Conservation (phyloP, 176 grass and related monocot genomes). For the Typha latifolia region DNA sequence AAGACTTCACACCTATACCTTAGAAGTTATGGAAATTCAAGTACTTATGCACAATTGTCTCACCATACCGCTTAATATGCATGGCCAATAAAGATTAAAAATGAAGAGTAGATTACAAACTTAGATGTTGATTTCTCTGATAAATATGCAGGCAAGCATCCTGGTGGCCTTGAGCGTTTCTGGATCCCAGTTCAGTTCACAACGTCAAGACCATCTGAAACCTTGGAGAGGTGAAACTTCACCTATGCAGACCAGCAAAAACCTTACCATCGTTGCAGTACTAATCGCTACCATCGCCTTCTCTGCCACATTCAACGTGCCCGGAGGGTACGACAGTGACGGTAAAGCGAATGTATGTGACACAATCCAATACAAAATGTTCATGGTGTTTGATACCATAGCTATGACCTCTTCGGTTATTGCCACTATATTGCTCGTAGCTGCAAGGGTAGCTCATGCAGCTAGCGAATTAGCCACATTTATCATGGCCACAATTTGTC, state of each 20-base stretch:
- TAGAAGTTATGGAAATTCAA: no score
- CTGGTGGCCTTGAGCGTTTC: conserved; percentile 13
- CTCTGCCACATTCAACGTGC: conserved; percentile 50
- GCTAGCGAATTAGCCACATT: no score
- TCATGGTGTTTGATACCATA: conserved; percentile 27
- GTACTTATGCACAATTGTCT: no score
- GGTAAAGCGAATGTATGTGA: conserved; percentile 25
- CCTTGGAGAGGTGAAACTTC: conserved; percentile 11
- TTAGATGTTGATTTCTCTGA: background rate
- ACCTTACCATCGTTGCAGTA: conserved; percentile 32
- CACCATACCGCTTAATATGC: no score
- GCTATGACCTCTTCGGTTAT: conserved; percentile 30
- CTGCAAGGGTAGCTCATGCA: conserved; percentile 3
- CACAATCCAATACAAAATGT: conserved; percentile 21
- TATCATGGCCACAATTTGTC: no score
- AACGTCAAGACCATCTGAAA: conserved; percentile 37
- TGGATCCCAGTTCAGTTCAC: conserved; percentile 26
- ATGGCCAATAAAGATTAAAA: no score
- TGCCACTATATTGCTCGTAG: conserved; percentile 23
- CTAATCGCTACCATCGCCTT: conserved; percentile 45
- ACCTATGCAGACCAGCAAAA: conserved; percentile 14
- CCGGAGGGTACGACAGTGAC: conserved; percentile 30
- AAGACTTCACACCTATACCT: background rate
- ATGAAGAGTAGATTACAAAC: no score
- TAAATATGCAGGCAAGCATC: conserved; percentile 12